A percentile compares a stretch with the other conserved stretches of the same genome.
Evolutionary conservation across 23 red algal species (phyloP).

Genomic region (Pyropia yezoensis): DNA sequence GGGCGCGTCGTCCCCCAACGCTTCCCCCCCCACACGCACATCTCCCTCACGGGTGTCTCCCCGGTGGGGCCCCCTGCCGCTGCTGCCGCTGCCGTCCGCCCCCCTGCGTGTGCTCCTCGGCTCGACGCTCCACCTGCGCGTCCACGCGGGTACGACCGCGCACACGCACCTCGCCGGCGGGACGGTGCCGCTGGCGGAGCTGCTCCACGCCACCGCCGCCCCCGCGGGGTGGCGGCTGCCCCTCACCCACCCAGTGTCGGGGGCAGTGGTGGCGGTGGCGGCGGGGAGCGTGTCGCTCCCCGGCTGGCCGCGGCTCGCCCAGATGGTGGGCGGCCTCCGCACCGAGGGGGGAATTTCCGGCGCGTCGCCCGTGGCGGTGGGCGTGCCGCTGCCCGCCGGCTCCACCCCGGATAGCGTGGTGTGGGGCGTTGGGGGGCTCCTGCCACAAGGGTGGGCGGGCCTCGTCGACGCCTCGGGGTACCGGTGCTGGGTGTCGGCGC

Average conservation of each 20-base stretch:
- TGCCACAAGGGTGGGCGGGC: too few species aligned
- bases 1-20: too few species aligned
- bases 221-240: not conserved
- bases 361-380: slow-evolving; percentile 37
- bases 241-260: not conserved
- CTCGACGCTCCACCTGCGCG: not conserved
- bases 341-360: slow-evolving; percentile 43
- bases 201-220: not conserved
- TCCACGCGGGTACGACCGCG: not conserved
- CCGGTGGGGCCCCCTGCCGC: too few species aligned
- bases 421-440: too few species aligned
- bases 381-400: slow-evolving; percentile 11
- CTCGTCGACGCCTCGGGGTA: too few species aligned
- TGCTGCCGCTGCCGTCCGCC: too few species aligned
- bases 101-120: not conserved
- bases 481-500: too few species aligned
- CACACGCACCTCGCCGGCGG: not conserved
- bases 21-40: too few species aligned
- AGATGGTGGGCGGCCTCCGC: slow-evolving; percentile 45
- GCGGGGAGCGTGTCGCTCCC: not conserved
- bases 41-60: too few species aligned
- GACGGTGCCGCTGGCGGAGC: not conserved
- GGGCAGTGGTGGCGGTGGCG: not conserved
- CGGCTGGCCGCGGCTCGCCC: slow-evolving; percentile 7
- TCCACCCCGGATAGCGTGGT: not conserved